Conservation (phyloP, 768 basidiomycete species). For the Coprinopsis marcescibilis region DNA sequence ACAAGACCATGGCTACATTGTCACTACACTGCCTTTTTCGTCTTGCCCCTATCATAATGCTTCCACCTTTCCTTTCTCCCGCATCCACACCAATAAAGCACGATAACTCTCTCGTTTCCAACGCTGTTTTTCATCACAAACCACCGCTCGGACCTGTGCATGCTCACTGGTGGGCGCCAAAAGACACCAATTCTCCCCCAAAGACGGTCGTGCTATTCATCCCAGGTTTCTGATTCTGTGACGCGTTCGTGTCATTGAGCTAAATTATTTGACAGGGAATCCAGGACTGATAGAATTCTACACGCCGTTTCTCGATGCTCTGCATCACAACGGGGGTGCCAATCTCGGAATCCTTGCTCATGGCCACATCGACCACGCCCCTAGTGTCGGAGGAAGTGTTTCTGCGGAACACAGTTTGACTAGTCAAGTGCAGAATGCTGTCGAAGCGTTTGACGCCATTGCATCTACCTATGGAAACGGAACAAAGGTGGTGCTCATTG, state of each 20-base stretch:
- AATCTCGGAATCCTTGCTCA: conserved; percentile 52
- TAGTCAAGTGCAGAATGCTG: conserved; percentile 48
- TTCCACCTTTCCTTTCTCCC: conserved; percentile 29
- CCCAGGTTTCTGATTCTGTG: conserved; percentile 30
- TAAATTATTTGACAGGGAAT: conserved; percentile 30
- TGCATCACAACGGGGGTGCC: conserved; percentile 35
- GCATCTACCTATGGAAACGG: conserved; percentile 23
- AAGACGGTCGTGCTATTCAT: conserved; percentile 41
- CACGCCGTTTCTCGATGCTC: conserved; percentile 49
- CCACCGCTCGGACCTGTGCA: conserved; percentile 36
- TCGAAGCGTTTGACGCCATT: conserved; percentile 49
- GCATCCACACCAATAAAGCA: conserved; percentile 10
- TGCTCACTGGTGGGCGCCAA: conserved; percentile 48
- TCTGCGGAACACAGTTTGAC: conserved; percentile 29
- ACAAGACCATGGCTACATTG: neutral
- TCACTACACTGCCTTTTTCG: neutral
- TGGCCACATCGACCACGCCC: conserved; percentile 62
- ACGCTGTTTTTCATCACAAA: conserved; percentile 35
- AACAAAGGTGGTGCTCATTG: conserved; percentile 42
- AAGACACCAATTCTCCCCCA: conserved; percentile 16
- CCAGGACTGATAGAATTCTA: conserved; percentile 67
- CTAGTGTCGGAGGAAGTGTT: conserved; percentile 18
- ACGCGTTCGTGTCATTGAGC: neutral
- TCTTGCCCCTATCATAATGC: conserved; percentile 9
- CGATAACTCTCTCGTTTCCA: conserved; percentile 12